Evolutionary conservation across 169 alveolate genomes (phyloP).

Genomic region (Plasmodium blacklocki): DNA sequence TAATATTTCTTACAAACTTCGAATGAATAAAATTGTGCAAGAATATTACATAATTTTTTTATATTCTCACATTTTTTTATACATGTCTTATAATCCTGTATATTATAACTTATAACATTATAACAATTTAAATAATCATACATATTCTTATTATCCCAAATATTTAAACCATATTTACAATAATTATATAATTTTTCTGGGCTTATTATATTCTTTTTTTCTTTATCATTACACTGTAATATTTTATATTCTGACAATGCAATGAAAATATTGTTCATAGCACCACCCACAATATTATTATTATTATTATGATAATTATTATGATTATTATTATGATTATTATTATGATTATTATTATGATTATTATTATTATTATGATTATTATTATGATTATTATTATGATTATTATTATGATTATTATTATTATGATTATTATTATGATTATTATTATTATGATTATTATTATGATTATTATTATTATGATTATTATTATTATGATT

Average conservation of each 20-base stretch:
- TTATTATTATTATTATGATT: too few relatives aligned
- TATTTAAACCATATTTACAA: slow-evolving; percentile 38
- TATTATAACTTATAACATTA: slow-evolving; percentile 4
- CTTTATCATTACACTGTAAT: slow-evolving; percentile 1
- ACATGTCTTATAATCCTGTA: slow-evolving; percentile 6
- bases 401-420: too few relatives aligned
- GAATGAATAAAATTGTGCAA: slow-evolving; percentile 19
- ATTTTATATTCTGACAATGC: neutral
- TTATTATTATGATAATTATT: too few relatives aligned
- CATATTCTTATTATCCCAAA: slow-evolving; percentile 23
- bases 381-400: too few relatives aligned
- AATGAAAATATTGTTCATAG: slow-evolving; percentile 9
- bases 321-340: too few relatives aligned
- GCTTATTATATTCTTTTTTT: neutral
- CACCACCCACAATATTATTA: too few relatives aligned
- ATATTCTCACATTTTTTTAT: slow-evolving; percentile 11
- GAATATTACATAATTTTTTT: neutral
- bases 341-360: too few relatives aligned
- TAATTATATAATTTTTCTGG: slow-evolving; percentile 10
- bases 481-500: too few relatives aligned
- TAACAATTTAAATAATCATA: slow-evolving; percentile 31
- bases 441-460: too few relatives aligned
- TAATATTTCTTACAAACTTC: slow-evolving; percentile 35
- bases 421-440: too few relatives aligned
- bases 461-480: too few relatives aligned